Conservation (phyloP, 2,329 filamentous ascomycete genomes). For the Aspergillus texensis region DNA sequence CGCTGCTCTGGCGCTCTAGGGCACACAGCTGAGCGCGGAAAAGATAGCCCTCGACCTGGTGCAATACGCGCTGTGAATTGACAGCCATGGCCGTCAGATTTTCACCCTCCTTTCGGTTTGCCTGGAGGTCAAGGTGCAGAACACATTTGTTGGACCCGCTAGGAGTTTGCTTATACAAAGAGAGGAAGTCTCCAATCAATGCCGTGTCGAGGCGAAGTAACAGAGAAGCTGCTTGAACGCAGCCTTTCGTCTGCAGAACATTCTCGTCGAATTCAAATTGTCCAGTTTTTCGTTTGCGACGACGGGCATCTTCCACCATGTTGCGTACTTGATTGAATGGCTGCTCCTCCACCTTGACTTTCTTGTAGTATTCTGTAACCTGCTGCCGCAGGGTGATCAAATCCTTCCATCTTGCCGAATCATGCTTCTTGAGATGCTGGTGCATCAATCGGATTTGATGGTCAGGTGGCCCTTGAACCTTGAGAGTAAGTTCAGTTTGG, state of each 20-base stretch:
- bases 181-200: constrained; percentile 50
- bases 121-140: neutral
- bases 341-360: constrained; percentile 41
- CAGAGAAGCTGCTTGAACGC: constrained; percentile 49
- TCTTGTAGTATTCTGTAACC: constrained; percentile 32
- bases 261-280: constrained; percentile 32
- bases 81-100: constrained; percentile 42
- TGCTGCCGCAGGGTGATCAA: constrained; percentile 30
- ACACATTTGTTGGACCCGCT: constrained; percentile 14
- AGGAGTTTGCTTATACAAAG: constrained; percentile 19
- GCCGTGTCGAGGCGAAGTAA: constrained; percentile 53
- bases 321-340: constrained; percentile 40
- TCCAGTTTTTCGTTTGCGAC: constrained; percentile 26
- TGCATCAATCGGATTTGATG: constrained; percentile 30
- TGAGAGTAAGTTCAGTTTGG: constrained; percentile 16
- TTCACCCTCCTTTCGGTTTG: constrained; percentile 43
- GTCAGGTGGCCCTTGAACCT: constrained; percentile 19
- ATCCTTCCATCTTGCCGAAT: constrained; percentile 25
- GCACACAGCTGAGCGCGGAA: constrained; percentile 54
- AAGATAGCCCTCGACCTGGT: constrained; percentile 53
- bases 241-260: constrained; percentile 40
- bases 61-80: neutral
- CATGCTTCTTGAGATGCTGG: constrained; percentile 22
- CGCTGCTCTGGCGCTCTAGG: constrained; percentile 36
- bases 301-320: constrained; percentile 38